These are phyloP conservation scores for Blastomyces gilchristii DNA, from an alignment of 2,329 filamentous ascomycete genomes.

Conservation along the genomic window DNA sequence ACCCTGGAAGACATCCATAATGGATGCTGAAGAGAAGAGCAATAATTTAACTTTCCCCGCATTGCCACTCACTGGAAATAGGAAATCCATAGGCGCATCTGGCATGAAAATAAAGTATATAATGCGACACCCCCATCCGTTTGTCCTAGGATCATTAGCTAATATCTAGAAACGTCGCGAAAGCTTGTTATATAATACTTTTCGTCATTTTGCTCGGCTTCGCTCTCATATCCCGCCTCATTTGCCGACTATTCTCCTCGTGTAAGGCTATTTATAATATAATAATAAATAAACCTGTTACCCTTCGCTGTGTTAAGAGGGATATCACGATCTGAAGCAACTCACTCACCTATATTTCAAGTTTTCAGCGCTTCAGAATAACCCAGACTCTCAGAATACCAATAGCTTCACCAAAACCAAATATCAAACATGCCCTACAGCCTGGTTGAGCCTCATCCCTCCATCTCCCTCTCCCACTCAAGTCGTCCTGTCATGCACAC, in stretches of 20 bases:
- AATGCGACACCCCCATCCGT: background rate
- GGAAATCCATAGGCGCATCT: too few relatives aligned
- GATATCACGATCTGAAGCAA: background rate
- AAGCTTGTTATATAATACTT: constrained; percentile 4
- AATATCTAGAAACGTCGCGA: background rate
- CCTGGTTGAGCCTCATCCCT: constrained; percentile 53
- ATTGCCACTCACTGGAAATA: background rate
- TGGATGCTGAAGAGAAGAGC: too few relatives aligned
- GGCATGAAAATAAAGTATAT: background rate
- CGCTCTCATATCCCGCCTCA: background rate
- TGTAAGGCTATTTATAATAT: background rate
- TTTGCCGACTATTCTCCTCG: background rate
- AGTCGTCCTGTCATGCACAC: constrained; percentile 42
- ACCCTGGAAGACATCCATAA: too few relatives aligned
- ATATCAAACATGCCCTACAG: constrained; percentile 37
- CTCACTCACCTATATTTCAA: background rate
- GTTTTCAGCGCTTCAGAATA: background rate
- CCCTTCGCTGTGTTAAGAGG: too few relatives aligned
- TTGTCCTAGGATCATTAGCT: background rate
- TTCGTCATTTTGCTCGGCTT: background rate
- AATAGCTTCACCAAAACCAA: background rate
- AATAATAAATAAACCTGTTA: too few relatives aligned
- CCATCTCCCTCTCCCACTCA: constrained; percentile 30
- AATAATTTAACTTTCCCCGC: background rate
- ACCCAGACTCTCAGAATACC: background rate